These are phyloP conservation scores for Trichoderma hamatum DNA, from an alignment of 2,329 filamentous ascomycete species.

Conservation along the genomic window DNA sequence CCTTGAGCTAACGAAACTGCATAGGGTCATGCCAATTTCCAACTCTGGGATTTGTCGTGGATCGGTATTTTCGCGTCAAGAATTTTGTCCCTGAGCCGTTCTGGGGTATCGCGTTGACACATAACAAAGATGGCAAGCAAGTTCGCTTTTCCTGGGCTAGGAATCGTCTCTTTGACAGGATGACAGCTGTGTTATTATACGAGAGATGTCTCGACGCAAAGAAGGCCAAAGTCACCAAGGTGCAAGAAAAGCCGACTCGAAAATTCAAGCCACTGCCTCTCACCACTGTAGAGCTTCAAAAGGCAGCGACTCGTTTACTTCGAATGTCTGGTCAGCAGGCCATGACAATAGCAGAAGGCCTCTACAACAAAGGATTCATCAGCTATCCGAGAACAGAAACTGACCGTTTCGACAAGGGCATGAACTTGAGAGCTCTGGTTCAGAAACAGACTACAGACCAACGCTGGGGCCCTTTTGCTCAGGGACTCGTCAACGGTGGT, in stretches of 20 bases:
- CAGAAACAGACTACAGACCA: constrained; percentile 79
- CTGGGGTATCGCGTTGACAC: constrained; percentile 86
- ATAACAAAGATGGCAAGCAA: constrained; percentile 74
- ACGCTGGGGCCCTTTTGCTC: constrained; percentile 81
- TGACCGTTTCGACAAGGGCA: constrained; percentile 88
- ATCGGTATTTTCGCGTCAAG: constrained; percentile 89
- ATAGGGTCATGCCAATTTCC: constrained; percentile 92
- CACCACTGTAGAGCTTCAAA: constrained; percentile 95
- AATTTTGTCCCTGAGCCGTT: constrained; percentile 93
- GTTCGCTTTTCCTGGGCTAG: constrained; percentile 85
- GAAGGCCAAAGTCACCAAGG: constrained; percentile 77
- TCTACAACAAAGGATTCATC: constrained; percentile 95
- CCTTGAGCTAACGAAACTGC: constrained; percentile 20
- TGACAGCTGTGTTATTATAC: constrained; percentile 77
- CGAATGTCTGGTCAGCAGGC: constrained; percentile 89
- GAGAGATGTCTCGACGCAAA: constrained; percentile 81
- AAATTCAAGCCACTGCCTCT: constrained; percentile 93
- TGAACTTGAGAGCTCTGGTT: constrained; percentile 78
- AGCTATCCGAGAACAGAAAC: constrained; percentile 98
- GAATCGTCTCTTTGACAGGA: constrained; percentile 83
- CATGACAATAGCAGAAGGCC: constrained; percentile 81
- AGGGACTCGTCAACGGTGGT: constrained; percentile 70
- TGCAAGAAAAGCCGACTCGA: constrained; percentile 86
- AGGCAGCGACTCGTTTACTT: constrained; percentile 86
- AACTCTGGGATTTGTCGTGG: constrained; percentile 94